A percentile compares a stretch with the other conserved stretches of the same genome.
These are phyloP conservation scores for Schwanniomyces vanrijiae DNA, from an alignment of 805 yeast species.

Conservation along the genomic window DNA sequence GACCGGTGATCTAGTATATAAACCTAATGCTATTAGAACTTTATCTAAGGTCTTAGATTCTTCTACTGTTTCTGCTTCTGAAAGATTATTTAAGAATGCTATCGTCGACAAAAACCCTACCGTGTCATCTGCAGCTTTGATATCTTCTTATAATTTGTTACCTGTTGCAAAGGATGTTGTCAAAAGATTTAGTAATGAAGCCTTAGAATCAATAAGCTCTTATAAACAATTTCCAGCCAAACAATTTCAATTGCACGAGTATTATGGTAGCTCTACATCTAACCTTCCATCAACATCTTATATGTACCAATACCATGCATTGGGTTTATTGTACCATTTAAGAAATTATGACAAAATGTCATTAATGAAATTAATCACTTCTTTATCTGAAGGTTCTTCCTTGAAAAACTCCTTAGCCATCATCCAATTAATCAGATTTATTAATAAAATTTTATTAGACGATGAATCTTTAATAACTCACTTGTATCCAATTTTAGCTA, in stretches of 20 bases:
- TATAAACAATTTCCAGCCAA: conserved; percentile 52
- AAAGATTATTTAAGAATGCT: conserved; percentile 87
- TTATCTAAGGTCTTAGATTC: conserved; percentile 87
- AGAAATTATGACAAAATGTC: conserved; percentile 94
- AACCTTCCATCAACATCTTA: conserved; percentile 66
- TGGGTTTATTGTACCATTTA: conserved; percentile 84
- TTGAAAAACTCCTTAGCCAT: conserved; percentile 81
- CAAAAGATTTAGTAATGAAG: conserved; percentile 90
- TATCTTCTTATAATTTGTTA: conserved; percentile 84
- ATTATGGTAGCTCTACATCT: conserved; percentile 51
- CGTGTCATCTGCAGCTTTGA: conserved; percentile 90
- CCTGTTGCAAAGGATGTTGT: conserved; percentile 91
- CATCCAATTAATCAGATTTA: conserved; percentile 80
- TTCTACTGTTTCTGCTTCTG: conserved; percentile 88
- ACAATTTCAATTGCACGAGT: conserved; percentile 54
- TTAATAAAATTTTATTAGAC: conserved; percentile 68
- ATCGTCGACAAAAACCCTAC: conserved; percentile 88
- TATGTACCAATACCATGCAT: conserved; percentile 93
- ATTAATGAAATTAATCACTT: conserved; percentile 82
- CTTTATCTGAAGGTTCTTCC: conserved; percentile 58
- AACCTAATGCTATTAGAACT: conserved; percentile 94
- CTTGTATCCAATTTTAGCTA: conserved; percentile 63
- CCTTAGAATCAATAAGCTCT: conserved; percentile 82
- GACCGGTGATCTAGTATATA: conserved; percentile 78
- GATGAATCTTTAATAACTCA: conserved; percentile 63